Conservation (phyloP, 2,329 filamentous ascomycete species). For the Gyromitra esculenta region DNA sequence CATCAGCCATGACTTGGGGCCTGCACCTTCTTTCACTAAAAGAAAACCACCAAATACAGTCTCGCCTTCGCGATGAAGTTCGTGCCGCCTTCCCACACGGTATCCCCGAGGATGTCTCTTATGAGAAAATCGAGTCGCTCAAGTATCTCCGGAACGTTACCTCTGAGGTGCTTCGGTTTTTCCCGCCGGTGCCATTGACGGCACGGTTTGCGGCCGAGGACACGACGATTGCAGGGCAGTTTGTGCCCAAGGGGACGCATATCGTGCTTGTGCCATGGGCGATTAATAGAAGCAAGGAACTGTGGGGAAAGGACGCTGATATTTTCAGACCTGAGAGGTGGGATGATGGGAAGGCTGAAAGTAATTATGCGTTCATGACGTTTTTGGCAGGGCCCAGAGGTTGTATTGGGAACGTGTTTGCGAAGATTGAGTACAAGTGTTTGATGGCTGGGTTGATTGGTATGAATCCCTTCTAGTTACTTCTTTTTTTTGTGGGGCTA, state of each 20-base stretch:
- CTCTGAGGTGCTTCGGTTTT: slow-evolving; percentile 78
- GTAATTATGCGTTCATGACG: slow-evolving; percentile 80
- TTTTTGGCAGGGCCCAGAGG: slow-evolving; percentile 87
- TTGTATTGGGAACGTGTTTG: slow-evolving; percentile 85
- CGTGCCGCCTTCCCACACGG: slow-evolving; percentile 60
- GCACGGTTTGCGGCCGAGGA: slow-evolving; percentile 72
- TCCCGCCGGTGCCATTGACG: slow-evolving; percentile 76
- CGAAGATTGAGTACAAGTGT: slow-evolving; percentile 84
- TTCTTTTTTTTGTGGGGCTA: background rate
- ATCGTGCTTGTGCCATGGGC: slow-evolving; percentile 73
- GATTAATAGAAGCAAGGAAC: slow-evolving; percentile 72
- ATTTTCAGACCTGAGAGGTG: slow-evolving; percentile 79
- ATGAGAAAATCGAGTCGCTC: slow-evolving; percentile 73
- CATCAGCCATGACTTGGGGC: slow-evolving; percentile 79
- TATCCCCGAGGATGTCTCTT: slow-evolving; percentile 62
- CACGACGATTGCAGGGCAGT: slow-evolving; percentile 72
- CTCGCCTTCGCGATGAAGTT: slow-evolving; percentile 74
- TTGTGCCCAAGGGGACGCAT: slow-evolving; percentile 75
- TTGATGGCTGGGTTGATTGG: slow-evolving; percentile 81
- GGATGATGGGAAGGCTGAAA: slow-evolving; percentile 68
- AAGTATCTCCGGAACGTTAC: slow-evolving; percentile 83
- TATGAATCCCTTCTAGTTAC: slow-evolving; percentile 52
- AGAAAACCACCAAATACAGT: slow-evolving; percentile 67
- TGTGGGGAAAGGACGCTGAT: slow-evolving; percentile 80
- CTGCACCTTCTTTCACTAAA: slow-evolving; percentile 72